phyloP scores from a whole-genome alignment of 1,284 basidiomycete species.

The Puccinia coronata region DNA sequence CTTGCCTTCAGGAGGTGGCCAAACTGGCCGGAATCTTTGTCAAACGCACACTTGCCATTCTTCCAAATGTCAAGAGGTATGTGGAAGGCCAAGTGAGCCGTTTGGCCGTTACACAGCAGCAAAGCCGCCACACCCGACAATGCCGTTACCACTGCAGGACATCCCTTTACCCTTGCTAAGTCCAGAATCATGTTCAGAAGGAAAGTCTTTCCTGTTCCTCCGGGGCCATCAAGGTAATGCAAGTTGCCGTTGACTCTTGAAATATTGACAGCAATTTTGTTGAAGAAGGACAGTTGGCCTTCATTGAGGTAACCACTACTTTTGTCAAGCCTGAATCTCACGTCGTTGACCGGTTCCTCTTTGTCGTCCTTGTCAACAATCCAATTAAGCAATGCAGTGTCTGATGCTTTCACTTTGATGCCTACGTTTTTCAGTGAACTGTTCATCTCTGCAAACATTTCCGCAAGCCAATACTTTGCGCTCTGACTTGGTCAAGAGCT shows the following conservation, averaged over 20 bases:
- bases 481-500: too few relatives aligned
- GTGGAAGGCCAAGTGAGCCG: constrained; percentile 62
- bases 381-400: too few relatives aligned
- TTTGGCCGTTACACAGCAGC: constrained; percentile 61
- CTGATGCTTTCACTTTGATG: not conserved
- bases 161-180: constrained; percentile 54
- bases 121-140: constrained; percentile 63
- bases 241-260: too few relatives aligned
- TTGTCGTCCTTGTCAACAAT: too few relatives aligned
- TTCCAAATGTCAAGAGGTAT: constrained; percentile 57
- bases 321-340: too few relatives aligned
- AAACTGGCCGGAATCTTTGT: not conserved
- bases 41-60: not conserved
- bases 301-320: too few relatives aligned
- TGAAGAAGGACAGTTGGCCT: not conserved
- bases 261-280: not conserved
- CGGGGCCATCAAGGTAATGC: not conserved
- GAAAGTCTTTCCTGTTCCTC: constrained; percentile 62
- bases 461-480: too few relatives aligned
- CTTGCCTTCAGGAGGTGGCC: not conserved
- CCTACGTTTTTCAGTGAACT: too few relatives aligned
- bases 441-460: too few relatives aligned
- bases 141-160: constrained; percentile 58
- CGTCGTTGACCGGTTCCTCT: too few relatives aligned
- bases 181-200: constrained; percentile 61